Conservation (phyloP, 2,329 filamentous ascomycete species). For the Diaporthe helianthi region DNA sequence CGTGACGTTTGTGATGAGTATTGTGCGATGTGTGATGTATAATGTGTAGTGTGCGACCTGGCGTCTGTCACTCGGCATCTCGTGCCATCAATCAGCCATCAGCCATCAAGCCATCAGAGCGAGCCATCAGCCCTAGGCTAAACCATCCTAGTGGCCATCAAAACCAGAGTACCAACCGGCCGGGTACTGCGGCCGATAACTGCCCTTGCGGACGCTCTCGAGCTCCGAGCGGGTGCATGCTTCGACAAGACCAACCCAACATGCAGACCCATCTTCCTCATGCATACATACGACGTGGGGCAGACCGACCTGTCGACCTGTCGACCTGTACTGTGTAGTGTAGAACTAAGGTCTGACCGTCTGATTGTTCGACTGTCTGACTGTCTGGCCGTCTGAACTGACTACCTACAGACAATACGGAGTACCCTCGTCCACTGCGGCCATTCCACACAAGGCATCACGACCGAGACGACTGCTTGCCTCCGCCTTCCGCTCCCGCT, state of each 20-base stretch:
- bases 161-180: slow-evolving; percentile 18
- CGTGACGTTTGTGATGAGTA: neutral
- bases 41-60: neutral
- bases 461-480: slow-evolving; percentile 14
- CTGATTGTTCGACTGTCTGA: too few relatives aligned
- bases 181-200: slow-evolving; percentile 21
- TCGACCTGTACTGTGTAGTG: too few relatives aligned
- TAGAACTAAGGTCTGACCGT: neutral
- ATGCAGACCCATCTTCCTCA: neutral
- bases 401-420: too few relatives aligned
- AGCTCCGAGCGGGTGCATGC: neutral
- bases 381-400: too few relatives aligned
- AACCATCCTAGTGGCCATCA: neutral
- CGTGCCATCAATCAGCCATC: too few relatives aligned
- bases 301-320: neutral
- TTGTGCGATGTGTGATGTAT: neutral
- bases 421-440: neutral
- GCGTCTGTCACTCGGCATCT: slow-evolving; percentile 10
- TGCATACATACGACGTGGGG: neutral
- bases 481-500: slow-evolving; percentile 1
- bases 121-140: slow-evolving; percentile 10
- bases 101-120: too few relatives aligned
- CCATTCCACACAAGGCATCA: neutral
- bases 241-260: neutral
- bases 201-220: neutral